Evolutionary conservation across 2,329 filamentous ascomycete species (phyloP).

Genomic region (Graphium sp.): DNA sequence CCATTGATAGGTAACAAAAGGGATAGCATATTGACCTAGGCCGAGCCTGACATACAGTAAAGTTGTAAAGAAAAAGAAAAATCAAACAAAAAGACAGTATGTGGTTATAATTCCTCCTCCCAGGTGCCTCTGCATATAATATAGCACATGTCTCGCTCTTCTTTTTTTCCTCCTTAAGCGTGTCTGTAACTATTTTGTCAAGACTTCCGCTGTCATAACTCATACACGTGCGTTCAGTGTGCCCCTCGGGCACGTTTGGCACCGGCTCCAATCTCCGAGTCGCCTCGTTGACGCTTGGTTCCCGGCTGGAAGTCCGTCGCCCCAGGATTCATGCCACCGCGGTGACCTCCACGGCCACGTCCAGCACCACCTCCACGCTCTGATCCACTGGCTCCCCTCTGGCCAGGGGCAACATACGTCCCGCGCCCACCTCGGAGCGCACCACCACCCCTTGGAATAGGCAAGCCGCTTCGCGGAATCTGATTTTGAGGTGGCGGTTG

Average conservation of each 20-base stretch:
- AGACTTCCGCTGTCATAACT: too few relatives aligned
- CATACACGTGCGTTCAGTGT: slow-evolving; percentile 13
- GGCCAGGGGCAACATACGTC: slow-evolving; percentile 18
- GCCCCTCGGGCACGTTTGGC: slow-evolving; percentile 24
- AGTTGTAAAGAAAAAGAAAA: neutral
- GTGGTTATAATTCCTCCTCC: neutral
- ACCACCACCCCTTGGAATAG: slow-evolving; percentile 22
- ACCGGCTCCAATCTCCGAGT: slow-evolving; percentile 23
- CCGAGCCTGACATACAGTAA: neutral
- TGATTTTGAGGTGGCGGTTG: neutral
- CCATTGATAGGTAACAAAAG: too few relatives aligned
- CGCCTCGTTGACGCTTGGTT: slow-evolving; percentile 39
- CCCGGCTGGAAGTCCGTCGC: slow-evolving; percentile 40
- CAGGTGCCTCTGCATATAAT: too few relatives aligned
- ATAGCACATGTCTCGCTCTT: too few relatives aligned
- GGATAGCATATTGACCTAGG: neutral
- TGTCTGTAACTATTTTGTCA: too few relatives aligned
- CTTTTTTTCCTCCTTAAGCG: too few relatives aligned
- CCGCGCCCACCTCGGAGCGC: slow-evolving; percentile 17
- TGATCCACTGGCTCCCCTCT: slow-evolving; percentile 16
- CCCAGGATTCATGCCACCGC: slow-evolving; percentile 25
- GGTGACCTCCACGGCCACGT: slow-evolving; percentile 20
- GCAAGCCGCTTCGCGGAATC: slow-evolving; percentile 14
- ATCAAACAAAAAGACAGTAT: neutral
- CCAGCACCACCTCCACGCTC: slow-evolving; percentile 22